Base-by-base conservation (phyloP, 331 rosid genomes). In the Erythrophleum ivorense region DNA sequence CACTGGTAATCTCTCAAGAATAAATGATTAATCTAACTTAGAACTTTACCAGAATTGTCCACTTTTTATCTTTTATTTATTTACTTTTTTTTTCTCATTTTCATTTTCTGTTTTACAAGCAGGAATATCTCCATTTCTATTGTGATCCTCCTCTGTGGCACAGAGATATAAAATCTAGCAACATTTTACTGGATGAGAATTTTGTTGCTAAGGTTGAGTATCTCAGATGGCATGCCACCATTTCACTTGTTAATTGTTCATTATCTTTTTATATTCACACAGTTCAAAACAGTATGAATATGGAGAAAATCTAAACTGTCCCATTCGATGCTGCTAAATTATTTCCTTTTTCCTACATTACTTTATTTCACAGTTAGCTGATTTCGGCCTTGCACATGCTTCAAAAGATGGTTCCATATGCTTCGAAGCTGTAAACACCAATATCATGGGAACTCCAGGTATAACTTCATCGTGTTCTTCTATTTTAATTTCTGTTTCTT, bases 41-140 rank as follows among this genome's bases (percentile, higher is more conserved):
- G 10, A 75, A 50, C 49, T 36, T 81, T 76, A 59, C 9, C 78
- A 29, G 60, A 81, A 48, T n/a, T 29, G 49, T 76, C 21, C 55
- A 58, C 36, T 80, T 74, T 52, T 31, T 65, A 8, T 68, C 40
- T 33, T 12, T 49, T 24, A 29, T 59, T 59, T 24, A 21, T 13
- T 2, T 10, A 16, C 40, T 75, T 82, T 45, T 59, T n/a, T n/a
- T 53, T 76, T 73, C 73, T 73, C 19, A 21, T 75, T 77, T 80
- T 78, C 53, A 36, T 71, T 65, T 84, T 38, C 70, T 80, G 73
- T 67, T 55, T 70, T 65, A 52, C 85, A 67, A 77, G 91, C 95
- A 96, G 99, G 99, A 96, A 86, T 96, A 96, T 88, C 99, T 96
- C 73, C 99, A 96, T 84, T 96, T 90, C 82, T 96, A 96, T 80